These are phyloP conservation scores for Westerdykella sp. DNA, from an alignment of 2,329 filamentous ascomycete genomes.

Conservation along the genomic window DNA sequence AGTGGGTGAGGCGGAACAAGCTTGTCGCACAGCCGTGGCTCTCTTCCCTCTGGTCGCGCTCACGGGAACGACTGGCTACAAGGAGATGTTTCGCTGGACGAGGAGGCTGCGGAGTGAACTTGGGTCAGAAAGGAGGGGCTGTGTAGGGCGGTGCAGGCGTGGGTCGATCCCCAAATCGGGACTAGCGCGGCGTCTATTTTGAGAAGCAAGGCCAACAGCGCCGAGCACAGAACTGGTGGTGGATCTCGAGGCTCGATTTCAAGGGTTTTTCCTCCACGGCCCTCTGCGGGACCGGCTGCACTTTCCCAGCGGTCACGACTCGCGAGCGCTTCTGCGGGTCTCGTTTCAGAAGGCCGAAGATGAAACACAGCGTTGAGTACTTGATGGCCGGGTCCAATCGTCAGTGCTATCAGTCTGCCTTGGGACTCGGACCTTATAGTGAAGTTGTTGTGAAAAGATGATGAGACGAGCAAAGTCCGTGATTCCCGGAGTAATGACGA, in stretches of 20 bases:
- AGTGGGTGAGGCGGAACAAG: constrained; percentile 4
- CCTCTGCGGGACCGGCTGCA: constrained; percentile 9
- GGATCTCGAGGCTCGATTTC: too few species aligned
- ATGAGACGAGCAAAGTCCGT: too few species aligned
- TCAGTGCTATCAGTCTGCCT: too few species aligned
- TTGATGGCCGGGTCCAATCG: too few species aligned
- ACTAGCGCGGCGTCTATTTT: background rate
- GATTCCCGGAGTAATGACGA: too few species aligned
- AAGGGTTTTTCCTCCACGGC: too few species aligned
- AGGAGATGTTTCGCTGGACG: constrained; percentile 10
- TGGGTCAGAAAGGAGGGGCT: constrained; percentile 7
- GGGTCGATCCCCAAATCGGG: background rate
- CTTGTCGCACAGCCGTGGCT: constrained; percentile 3
- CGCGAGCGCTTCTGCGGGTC: constrained; percentile 7
- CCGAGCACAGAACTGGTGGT: too few species aligned
- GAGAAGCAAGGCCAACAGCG: background rate
- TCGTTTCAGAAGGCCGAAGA: constrained; percentile 16
- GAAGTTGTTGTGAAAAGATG: too few species aligned
- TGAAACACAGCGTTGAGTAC: background rate
- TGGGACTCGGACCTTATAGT: too few species aligned
- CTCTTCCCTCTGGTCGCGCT: constrained; percentile 1
- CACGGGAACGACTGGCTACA: constrained; percentile 17
- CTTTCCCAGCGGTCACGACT: constrained; percentile 3
- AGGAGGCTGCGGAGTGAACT: constrained; percentile 22
- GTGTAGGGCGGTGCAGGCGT: constrained; percentile 9